A percentile compares a stretch with the other conserved stretches of the same genome.
These are phyloP conservation scores for Apiotrichum domesticum DNA, from an alignment of 1,284 basidiomycete species.

Conservation along the genomic window DNA sequence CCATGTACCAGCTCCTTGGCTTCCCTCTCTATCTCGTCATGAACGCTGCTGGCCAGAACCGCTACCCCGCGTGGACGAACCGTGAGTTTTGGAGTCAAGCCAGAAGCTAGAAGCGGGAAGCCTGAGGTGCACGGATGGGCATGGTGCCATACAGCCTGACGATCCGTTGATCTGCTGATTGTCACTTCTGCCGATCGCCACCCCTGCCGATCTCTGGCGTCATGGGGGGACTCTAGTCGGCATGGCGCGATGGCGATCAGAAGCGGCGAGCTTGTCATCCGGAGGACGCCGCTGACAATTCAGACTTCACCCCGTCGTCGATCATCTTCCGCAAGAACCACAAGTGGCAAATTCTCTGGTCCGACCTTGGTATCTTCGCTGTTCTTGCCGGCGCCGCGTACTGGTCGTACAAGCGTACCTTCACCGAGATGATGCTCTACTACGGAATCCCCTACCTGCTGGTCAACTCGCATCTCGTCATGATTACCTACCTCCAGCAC, in stretches of 20 bases:
- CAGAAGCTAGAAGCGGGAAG: too few species aligned
- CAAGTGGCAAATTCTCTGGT: conserved; percentile 68
- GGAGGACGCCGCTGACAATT: too few species aligned
- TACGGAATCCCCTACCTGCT: conserved; percentile 90
- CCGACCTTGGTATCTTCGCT: conserved; percentile 74
- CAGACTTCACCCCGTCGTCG: conserved; percentile 64
- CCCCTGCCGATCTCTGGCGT: too few species aligned
- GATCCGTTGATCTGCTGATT: too few species aligned
- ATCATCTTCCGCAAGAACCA: conserved; percentile 84
- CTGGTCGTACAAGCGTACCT: conserved; percentile 63
- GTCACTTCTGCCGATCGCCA: too few species aligned
- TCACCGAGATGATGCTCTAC: conserved; percentile 68
- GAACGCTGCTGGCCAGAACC: conserved; percentile 81
- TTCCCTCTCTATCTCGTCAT: conserved; percentile 80
- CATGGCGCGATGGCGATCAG: too few species aligned
- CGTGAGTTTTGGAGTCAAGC: conserved; percentile 35
- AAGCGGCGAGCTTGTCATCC: too few species aligned
- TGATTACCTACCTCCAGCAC: conserved; percentile 95
- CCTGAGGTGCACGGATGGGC: too few species aligned
- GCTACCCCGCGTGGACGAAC: conserved; percentile 76
- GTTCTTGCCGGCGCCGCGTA: conserved; percentile 60
- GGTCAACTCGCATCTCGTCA: conserved; percentile 76
- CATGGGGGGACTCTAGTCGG: too few species aligned
- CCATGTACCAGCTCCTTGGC: conserved; percentile 67
- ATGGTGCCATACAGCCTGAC: too few species aligned